phyloP scores from a whole-genome alignment of 371 early-diverging fungal genomes.

The Nematocida ausubeli region DNA sequence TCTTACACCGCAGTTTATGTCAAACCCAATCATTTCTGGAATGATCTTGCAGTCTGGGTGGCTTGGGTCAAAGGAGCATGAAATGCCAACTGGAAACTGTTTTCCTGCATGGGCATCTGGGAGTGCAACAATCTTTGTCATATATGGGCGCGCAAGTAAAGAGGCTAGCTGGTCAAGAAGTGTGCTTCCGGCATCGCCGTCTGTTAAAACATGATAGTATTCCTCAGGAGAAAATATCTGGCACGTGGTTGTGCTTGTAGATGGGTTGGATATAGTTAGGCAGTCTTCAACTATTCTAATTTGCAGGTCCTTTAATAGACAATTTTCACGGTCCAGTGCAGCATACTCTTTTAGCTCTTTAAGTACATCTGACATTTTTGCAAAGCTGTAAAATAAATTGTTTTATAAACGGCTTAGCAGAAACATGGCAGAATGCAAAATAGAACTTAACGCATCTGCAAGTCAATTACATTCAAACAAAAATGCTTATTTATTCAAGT shows the following conservation, averaged over 20 bases:
- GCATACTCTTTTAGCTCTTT: background rate
- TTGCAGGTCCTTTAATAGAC: background rate
- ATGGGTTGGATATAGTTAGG: background rate
- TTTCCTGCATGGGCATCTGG: conserved; percentile 68
- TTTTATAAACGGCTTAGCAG: no score
- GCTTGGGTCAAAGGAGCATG: conserved; percentile 56
- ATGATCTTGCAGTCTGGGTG: conserved; percentile 43
- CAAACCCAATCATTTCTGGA: conserved; percentile 67
- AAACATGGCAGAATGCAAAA: no score
- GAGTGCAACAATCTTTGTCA: conserved; percentile 56
- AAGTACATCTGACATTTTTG: background rate
- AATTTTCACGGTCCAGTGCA: background rate
- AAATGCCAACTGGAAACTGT: conserved; percentile 67
- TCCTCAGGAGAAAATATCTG: background rate
- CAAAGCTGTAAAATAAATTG: no score
- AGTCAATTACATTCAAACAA: no score
- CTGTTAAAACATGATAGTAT: background rate
- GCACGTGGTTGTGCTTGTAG: background rate
- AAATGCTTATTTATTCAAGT: no score
- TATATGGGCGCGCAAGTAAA: conserved; percentile 39
- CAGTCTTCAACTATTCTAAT: background rate
- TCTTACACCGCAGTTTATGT: conserved; percentile 69
- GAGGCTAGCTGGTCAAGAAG: conserved; percentile 47
- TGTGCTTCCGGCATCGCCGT: background rate
- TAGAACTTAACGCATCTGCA: no score